phyloP scores from a whole-genome alignment of 768 basidiomycete genomes.

The Sistotremastrum niveocremeum region DNA sequence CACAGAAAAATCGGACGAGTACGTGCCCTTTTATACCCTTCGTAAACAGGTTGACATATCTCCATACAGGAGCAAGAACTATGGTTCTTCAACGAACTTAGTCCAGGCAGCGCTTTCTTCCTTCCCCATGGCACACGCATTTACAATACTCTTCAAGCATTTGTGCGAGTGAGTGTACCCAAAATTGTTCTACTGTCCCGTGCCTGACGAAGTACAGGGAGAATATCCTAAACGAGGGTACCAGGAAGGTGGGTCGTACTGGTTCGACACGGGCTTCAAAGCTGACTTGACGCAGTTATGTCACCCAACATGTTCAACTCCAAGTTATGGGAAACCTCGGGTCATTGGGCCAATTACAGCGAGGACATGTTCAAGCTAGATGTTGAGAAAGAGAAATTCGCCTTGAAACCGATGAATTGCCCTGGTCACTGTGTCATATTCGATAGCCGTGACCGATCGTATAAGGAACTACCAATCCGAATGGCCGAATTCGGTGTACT shows the following conservation, averaged over 20 bases:
- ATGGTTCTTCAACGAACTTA: conserved; percentile 96
- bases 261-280: background rate
- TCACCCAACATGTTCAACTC: conserved; percentile 96
- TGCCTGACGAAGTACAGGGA: conserved; percentile 27
- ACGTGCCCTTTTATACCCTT: conserved; percentile 5
- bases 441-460: conserved; percentile 83
- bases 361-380: conserved; percentile 96
- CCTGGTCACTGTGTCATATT: conserved; percentile 95
- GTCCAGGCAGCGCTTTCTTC: conserved; percentile 94
- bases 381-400: conserved; percentile 93
- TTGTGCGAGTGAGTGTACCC: conserved; percentile 61
- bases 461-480: conserved; percentile 90
- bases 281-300: conserved; percentile 45
- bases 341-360: conserved; percentile 96
- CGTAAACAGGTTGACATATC: background rate
- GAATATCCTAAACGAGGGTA: conserved; percentile 96
- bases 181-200: conserved; percentile 1
- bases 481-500: conserved; percentile 99
- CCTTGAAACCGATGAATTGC: conserved; percentile 98
- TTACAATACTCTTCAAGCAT: conserved; percentile 84
- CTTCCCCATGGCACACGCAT: conserved; percentile 94
- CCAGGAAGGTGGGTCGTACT: conserved; percentile 57
- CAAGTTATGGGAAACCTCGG: conserved; percentile 96
- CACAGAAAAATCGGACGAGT: conserved; percentile 91
- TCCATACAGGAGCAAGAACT: conserved; percentile 74